Percentiles rank a stretch among this genome's conserved stretches.
phyloP scores from a whole-genome alignment of 225 moss, liverwort and hornwort genomes.

The Anthoceros angustus region DNA sequence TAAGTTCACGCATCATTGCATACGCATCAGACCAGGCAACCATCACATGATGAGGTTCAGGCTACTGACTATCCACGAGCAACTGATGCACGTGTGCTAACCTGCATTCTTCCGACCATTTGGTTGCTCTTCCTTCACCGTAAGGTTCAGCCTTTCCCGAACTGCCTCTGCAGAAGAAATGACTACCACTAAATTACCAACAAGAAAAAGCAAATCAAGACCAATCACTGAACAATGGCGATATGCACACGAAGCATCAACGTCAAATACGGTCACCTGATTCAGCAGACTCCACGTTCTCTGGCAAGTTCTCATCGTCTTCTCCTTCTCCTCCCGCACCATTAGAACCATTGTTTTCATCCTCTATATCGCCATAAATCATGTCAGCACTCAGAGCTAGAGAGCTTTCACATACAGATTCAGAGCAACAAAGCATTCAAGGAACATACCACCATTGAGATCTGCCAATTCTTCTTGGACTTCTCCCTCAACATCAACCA shows the following conservation, averaged over 20 bases:
- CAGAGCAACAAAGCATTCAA: neutral
- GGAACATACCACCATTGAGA: slow-evolving; percentile 20
- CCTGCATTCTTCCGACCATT: slow-evolving; percentile 3
- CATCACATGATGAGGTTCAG: too few species aligned
- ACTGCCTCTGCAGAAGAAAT: neutral
- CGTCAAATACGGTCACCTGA: too few species aligned
- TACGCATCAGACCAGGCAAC: neutral
- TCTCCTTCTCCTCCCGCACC: too few species aligned
- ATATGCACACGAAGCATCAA: neutral
- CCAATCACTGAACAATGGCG: neutral
- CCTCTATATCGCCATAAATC: neutral
- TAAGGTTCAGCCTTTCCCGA: neutral
- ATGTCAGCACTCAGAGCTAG: neutral
- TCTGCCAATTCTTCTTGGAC: slow-evolving; percentile 28
- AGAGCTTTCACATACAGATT: neutral
- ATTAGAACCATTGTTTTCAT: too few species aligned
- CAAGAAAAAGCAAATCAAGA: neutral
- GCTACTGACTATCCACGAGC: neutral
- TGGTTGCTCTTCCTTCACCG: neutral
- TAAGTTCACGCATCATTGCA: neutral
- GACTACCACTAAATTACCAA: neutral
- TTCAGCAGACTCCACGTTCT: too few species aligned
- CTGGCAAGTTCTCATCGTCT: too few species aligned
- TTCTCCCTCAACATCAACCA: slow-evolving; percentile 37
- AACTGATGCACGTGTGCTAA: too few species aligned